These are phyloP conservation scores for Simmondsia chinensis DNA, from an alignment of 148 eudicot species.

Conservation along the genomic window DNA sequence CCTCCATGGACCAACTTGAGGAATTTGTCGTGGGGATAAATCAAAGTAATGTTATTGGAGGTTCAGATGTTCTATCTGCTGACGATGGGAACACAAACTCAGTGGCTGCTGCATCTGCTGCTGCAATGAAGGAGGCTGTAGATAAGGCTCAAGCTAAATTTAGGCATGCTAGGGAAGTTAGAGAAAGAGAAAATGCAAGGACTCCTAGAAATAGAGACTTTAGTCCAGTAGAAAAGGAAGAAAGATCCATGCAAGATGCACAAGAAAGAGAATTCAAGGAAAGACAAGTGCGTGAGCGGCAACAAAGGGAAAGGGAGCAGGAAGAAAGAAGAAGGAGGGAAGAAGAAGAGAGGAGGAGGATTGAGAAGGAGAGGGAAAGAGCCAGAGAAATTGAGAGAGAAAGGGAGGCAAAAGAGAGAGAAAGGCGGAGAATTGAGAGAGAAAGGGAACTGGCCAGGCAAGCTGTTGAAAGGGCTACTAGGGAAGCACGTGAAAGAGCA, in stretches of 20 bases:
- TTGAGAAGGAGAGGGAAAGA: conserved; percentile 71
- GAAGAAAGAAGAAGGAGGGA: conserved; percentile 31
- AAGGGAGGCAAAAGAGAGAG: conserved; percentile 48
- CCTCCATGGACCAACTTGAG: conserved; percentile 80
- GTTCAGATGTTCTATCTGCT: conserved; percentile 30
- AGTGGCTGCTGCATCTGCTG: conserved; percentile 89
- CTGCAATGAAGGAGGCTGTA: conserved; percentile 99
- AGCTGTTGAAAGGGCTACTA: conserved; percentile 93
- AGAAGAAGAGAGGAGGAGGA: conserved; percentile 49
- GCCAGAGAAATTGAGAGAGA: too few species aligned
- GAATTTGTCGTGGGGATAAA: conserved; percentile 64
- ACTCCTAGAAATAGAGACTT: conserved; percentile 59
- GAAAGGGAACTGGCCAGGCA: conserved; percentile 75
- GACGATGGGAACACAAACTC: conserved; percentile 55
- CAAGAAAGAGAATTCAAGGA: conserved; percentile 61
- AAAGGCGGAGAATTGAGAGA: conserved; percentile 44
- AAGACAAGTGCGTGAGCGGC: conserved; percentile 49
- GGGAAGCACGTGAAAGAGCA: conserved; percentile 92
- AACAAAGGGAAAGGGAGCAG: conserved; percentile 69
- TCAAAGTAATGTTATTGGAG: conserved; percentile 28
- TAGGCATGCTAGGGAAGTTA: conserved; percentile 80
- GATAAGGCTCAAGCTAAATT: conserved; percentile 94
- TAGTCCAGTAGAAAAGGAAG: conserved; percentile 53
- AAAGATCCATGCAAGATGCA: conserved; percentile 26
- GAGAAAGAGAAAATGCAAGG: conserved; percentile 79